Base-by-base conservation (phyloP, 2,329 filamentous ascomycete species). In the Trematosphaeria pertusa region DNA sequence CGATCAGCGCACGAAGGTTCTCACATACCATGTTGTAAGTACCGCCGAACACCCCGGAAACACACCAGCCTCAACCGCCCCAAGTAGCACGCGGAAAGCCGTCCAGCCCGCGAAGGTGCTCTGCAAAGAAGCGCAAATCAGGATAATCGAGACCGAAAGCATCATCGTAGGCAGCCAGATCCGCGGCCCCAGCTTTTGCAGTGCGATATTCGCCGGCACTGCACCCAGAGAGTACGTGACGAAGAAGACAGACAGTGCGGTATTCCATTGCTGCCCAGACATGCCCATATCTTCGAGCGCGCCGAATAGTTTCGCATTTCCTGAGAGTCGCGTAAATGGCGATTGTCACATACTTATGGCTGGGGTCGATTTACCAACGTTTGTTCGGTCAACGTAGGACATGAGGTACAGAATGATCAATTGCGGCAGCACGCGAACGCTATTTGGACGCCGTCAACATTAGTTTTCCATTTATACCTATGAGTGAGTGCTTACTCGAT, bases 171-270 rank as follows among this genome's bases (percentile, higher is more conserved):
- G 35, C 11, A 53, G 34, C 46, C 43, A 53, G 11, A 42, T 43
- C 7, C 40, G 39, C 0, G 81, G 81, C 35, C 75, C 68, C 0
- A 81, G 82, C 1, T 75, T 71, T 50, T 84, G 84, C 12, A 85
- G 73, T 9, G 82, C 68, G 48, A 84, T 81, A 51, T 84, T 84
- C 55, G 80, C 82, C 0, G 81, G 82, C 2, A 59, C 69, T n/a
- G 73, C 73, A 42, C 73, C 62, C 7, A 70, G 47, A 20, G 71
- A 65, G 47, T 75, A 75, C 1, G 67, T 66, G 32, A 73, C 71
- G 58, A 87, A 87, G 64, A 86, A 87, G 0, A 87, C 59, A 0
- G 83, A 86, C 33, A 87, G 59, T 0, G 82, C 82, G 0, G 79
- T 83, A 0, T 86, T 72, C 48, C 87, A 87, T 52, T 85, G 74